Base-by-base conservation (phyloP, 2,329 filamentous ascomycete genomes). In the Scedosporium apiospermum region DNA sequence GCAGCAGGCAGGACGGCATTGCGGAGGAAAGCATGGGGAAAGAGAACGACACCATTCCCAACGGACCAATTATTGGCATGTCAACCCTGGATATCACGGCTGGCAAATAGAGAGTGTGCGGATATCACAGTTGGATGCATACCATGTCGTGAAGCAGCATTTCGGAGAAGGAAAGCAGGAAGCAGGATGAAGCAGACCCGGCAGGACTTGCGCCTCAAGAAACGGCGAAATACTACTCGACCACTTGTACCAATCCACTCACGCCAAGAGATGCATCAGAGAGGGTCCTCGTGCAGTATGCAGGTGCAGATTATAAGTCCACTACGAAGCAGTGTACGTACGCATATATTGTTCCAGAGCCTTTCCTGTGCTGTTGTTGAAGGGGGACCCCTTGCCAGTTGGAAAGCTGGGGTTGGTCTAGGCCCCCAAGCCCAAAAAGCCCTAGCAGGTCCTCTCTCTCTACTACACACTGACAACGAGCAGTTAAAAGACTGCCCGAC, bases 211-310 rank as follows among this genome's bases (percentile, higher is more conserved):
- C 23, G 41, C 38, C 21, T 16, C n/a, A 30, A 10, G 38, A 46
- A 23, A 38, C 14, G 21, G n/a, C 21, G 41, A 30, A 14, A 30
- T 49, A 26, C 58, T 46, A 60, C 58, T 60, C 58, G 58, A 10
- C 58, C 41, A 60, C 38, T 26, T 60, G 58, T 60, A 26, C 41
- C 41, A 46, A 26, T 60, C 26, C 30, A 38, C 30, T 42, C 18
- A 12, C n/a, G 44, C 44, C 44, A 49, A 21, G 44, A 12, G 14
- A 38, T 58, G 55, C 26, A 38, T 21, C n/a, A 14, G 21, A 38
- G 23, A 46, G 58, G 38, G 41, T 60, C 38, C 41, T 49, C 16
- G 6, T 46, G 58, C 58, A 60, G 58, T 26, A 60, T 60, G 58
- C 58, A 60, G 41, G 58, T 46, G 38, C 41, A 46, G 58, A 59